Percentiles rank a stretch among this genome's conserved stretches.
Evolutionary conservation across 148 eudicot species (phyloP).

Genomic region (Vaccinium darrowii): DNA sequence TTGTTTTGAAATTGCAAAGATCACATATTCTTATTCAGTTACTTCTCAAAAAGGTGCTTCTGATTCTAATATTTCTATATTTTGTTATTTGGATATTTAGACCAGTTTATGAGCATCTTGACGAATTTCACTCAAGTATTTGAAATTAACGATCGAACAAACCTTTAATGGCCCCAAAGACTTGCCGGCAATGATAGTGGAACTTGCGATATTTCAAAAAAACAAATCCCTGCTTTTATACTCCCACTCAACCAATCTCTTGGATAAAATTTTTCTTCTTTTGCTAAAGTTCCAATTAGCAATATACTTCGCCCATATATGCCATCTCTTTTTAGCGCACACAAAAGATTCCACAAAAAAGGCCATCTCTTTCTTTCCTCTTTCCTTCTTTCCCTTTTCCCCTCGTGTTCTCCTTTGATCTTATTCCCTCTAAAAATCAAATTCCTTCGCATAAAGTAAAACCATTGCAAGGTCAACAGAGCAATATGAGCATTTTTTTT

Average conservation of each 20-base stretch:
- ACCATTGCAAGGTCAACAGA: slow-evolving; percentile 10
- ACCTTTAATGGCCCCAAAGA: not conserved
- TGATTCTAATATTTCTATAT: not conserved
- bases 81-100: not conserved
- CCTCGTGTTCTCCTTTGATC: slow-evolving; percentile 7
- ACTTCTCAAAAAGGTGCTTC: slow-evolving; percentile 16
- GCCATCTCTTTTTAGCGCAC: not conserved
- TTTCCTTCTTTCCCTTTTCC: not conserved
- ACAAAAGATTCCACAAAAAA: not conserved
- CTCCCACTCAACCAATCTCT: not conserved
- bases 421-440: slow-evolving; percentile 19
- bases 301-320: not conserved
- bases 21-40: slow-evolving; percentile 17
- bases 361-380: not conserved
- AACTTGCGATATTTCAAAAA: not conserved
- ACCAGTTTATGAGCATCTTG: not conserved
- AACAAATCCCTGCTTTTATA: not conserved
- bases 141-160: not conserved
- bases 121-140: not conserved
- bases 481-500: not conserved
- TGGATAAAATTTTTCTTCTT: not conserved
- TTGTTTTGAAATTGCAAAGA: slow-evolving; percentile 4
- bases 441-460: not conserved
- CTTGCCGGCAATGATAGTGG: not conserved
- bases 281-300: slow-evolving; percentile 9